phyloP scores from a whole-genome alignment of 352 stramenopile genomes.

The Plasmopara muralis region DNA sequence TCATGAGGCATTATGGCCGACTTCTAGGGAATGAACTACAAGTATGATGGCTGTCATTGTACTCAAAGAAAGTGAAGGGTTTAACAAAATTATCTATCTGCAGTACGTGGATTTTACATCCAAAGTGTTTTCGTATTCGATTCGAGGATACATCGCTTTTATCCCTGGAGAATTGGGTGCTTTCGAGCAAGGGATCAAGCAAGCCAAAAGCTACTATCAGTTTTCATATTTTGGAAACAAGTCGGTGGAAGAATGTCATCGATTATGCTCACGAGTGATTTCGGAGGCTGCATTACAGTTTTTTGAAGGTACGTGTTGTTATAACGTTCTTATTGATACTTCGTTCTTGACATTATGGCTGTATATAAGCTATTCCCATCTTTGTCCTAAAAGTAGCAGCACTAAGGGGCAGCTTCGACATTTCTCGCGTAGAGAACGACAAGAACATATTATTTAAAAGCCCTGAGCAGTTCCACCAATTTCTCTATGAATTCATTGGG shows the following conservation, averaged over 20 bases:
- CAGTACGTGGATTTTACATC: conserved; percentile 35
- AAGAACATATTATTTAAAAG: conserved; percentile 29
- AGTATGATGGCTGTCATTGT: conserved; percentile 12
- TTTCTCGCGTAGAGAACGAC: conserved; percentile 21
- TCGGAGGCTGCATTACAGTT: conserved; percentile 27
- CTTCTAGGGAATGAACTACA: conserved; percentile 36
- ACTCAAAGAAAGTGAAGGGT: not conserved
- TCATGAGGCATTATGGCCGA: conserved; percentile 34
- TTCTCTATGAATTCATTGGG: conserved; percentile 40
- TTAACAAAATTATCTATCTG: not conserved
- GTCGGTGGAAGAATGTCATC: conserved; percentile 54
- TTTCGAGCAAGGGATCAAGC: conserved; percentile 34
- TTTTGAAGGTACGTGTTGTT: conserved; percentile 23
- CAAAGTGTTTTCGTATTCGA: conserved; percentile 20
- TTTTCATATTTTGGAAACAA: conserved; percentile 58
- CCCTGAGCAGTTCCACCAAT: conserved; percentile 28
- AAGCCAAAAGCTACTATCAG: conserved; percentile 69
- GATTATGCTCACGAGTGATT: conserved; percentile 39
- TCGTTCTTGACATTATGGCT: not conserved
- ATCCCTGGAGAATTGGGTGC: conserved; percentile 33
- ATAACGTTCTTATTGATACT: not conserved
- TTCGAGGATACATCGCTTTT: conserved; percentile 50
- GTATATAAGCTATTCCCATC: conserved; percentile 50
- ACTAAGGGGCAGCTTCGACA: conserved; percentile 27
- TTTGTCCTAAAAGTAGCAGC: conserved; percentile 65